These are phyloP conservation scores for Microdochium nivale DNA, from an alignment of 2,329 filamentous ascomycete species.

Conservation along the genomic window DNA sequence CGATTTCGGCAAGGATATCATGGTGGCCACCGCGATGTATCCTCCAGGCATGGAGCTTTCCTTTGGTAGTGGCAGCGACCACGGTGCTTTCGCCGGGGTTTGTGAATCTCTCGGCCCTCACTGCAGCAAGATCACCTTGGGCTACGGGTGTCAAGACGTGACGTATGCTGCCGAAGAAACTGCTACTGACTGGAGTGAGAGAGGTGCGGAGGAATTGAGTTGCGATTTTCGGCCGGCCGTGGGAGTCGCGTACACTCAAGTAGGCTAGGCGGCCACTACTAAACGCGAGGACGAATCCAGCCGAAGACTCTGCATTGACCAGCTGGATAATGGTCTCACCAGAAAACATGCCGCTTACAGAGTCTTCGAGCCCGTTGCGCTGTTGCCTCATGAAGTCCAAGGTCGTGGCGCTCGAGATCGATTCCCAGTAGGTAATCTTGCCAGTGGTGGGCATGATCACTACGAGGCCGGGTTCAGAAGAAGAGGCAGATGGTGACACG, in stretches of 20 bases:
- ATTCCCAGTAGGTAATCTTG: slow-evolving; percentile 91
- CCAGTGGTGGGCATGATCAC: slow-evolving; percentile 78
- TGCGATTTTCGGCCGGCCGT: slow-evolving; percentile 75
- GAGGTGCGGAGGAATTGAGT: slow-evolving; percentile 66
- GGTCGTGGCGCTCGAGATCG: slow-evolving; percentile 79
- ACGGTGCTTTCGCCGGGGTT: slow-evolving; percentile 79
- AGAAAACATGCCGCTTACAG: slow-evolving; percentile 64
- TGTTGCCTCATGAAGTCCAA: slow-evolving; percentile 77
- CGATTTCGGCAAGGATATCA: slow-evolving; percentile 62
- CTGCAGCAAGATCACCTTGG: slow-evolving; percentile 71
- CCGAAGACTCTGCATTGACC: slow-evolving; percentile 71
- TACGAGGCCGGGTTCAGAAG: slow-evolving; percentile 77
- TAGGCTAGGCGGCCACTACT: slow-evolving; percentile 83
- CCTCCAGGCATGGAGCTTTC: slow-evolving; percentile 76
- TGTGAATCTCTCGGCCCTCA: slow-evolving; percentile 62
- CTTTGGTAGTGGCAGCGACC: slow-evolving; percentile 69
- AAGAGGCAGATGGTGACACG: slow-evolving; percentile 68
- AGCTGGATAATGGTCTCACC: slow-evolving; percentile 73
- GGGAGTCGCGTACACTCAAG: slow-evolving; percentile 74
- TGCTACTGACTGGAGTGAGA: slow-evolving; percentile 45
- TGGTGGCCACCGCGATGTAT: slow-evolving; percentile 82
- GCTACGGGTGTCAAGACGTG: slow-evolving; percentile 63
- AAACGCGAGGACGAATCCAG: slow-evolving; percentile 78
- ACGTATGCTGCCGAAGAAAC: slow-evolving; percentile 75
- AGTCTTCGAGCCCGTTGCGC: slow-evolving; percentile 68